Percentiles rank a stretch among this genome's conserved stretches.
Conservation (phyloP, 805 yeast genomes). For the Lipomyces mesembrius region DNA sequence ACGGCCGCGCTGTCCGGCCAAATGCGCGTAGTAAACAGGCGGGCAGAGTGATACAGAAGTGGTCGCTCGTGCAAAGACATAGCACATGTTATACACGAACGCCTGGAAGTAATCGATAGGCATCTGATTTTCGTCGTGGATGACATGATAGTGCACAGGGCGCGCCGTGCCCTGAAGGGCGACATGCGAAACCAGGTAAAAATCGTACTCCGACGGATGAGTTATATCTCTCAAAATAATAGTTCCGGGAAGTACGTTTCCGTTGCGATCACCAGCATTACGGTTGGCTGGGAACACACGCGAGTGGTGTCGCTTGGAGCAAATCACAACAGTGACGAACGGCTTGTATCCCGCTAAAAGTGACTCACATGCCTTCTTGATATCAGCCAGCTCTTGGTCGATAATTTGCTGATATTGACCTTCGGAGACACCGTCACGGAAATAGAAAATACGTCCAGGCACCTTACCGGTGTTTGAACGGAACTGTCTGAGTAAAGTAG, state of each 20-base stretch:
- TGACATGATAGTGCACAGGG: conserved; percentile 46
- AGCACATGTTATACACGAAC: conserved; percentile 44
- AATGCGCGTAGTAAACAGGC: conserved; percentile 46
- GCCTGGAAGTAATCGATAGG: conserved; percentile 36
- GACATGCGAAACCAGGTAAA: conserved; percentile 45
- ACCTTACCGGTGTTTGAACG: conserved; percentile 38
- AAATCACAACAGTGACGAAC: conserved; percentile 42
- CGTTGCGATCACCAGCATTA: conserved; percentile 39
- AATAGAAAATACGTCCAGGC: conserved; percentile 43
- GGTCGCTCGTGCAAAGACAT: conserved; percentile 45
- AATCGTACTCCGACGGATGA: conserved; percentile 44
- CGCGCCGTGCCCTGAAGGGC: conserved; percentile 48
- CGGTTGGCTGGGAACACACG: conserved; percentile 44
- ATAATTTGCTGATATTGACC: conserved; percentile 45
- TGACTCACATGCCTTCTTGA: conserved; percentile 31
- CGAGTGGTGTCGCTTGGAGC: conserved; percentile 42
- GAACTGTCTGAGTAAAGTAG: conserved; percentile 15
- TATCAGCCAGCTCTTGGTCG: conserved; percentile 43
- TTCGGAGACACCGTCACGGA: conserved; percentile 47
- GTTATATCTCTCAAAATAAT: conserved; percentile 45
- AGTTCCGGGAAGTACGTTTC: conserved; percentile 43
- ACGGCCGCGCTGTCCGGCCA: conserved; percentile 45
- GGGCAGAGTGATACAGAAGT: conserved; percentile 46
- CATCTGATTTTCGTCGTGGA: conserved; percentile 43
- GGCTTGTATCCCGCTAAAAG: conserved; percentile 35